phyloP scores from a whole-genome alignment of 305 asterid species.

The Fraxinus angustifolia region DNA sequence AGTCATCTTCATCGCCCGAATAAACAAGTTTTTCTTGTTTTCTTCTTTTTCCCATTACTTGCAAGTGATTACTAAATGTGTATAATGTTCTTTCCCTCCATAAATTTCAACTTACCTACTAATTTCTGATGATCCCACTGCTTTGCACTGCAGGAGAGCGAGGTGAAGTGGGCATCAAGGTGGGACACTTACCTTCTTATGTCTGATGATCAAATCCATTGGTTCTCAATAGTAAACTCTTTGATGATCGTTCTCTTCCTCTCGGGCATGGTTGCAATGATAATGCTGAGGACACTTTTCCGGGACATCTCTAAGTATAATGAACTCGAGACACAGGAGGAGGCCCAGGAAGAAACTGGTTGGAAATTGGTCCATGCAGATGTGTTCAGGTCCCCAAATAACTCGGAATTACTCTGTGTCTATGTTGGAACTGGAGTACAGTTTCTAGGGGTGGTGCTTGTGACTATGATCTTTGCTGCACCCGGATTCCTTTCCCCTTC shows the following conservation, averaged over 20 bases:
- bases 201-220: slow-evolving; percentile 72
- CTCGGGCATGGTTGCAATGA: slow-evolving; percentile 81
- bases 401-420: slow-evolving; percentile 21
- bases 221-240: slow-evolving; percentile 73
- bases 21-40: background rate
- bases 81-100: background rate
- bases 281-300: slow-evolving; percentile 66
- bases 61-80: background rate
- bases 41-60: background rate
- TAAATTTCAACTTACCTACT: background rate
- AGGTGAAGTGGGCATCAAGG: slow-evolving; percentile 78
- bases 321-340: slow-evolving; percentile 69
- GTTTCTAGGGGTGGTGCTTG: slow-evolving; percentile 55
- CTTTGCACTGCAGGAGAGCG: slow-evolving; percentile 53
- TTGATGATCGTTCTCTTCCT: slow-evolving; percentile 74
- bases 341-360: slow-evolving; percentile 72
- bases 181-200: slow-evolving; percentile 75
- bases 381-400: slow-evolving; percentile 59
- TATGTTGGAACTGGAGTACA: slow-evolving; percentile 75
- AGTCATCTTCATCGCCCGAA: background rate
- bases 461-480: slow-evolving; percentile 64
- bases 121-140: slow-evolving; percentile 3
- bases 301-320: slow-evolving; percentile 72
- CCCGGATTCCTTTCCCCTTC: slow-evolving; percentile 76
- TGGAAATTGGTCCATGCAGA: slow-evolving; percentile 72